These are phyloP conservation scores for Alternaria atra DNA, from an alignment of 2,329 filamentous ascomycete genomes.

Conservation along the genomic window DNA sequence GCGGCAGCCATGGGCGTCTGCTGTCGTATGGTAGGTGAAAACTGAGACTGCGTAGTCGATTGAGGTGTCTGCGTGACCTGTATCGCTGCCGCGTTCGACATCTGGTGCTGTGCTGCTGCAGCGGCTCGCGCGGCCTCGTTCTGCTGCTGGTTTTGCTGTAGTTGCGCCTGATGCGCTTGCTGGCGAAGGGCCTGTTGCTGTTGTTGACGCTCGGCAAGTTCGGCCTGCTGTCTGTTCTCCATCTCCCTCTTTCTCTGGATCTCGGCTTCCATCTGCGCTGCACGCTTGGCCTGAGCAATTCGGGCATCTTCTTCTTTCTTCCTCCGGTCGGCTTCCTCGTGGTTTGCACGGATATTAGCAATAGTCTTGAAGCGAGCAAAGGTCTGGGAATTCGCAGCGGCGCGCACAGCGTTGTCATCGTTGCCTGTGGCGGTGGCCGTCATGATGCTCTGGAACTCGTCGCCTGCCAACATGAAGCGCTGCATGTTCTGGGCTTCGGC, in stretches of 20 bases:
- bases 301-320: slow-evolving; percentile 61
- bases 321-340: slow-evolving; percentile 72
- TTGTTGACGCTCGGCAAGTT: slow-evolving; percentile 57
- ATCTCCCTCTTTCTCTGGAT: slow-evolving; percentile 46
- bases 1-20: slow-evolving; percentile 56
- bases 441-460: slow-evolving; percentile 76
- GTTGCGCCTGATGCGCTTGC: slow-evolving; percentile 45
- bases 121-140: slow-evolving; percentile 51
- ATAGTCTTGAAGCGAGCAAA: slow-evolving; percentile 94
- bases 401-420: slow-evolving; percentile 71
- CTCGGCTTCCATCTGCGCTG: slow-evolving; percentile 49
- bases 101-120: slow-evolving; percentile 40
- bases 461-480: slow-evolving; percentile 89
- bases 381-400: slow-evolving; percentile 79
- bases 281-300: slow-evolving; percentile 50
- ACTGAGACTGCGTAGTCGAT: slow-evolving; percentile 65
- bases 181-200: slow-evolving; percentile 61
- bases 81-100: slow-evolving; percentile 32
- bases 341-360: slow-evolving; percentile 80
- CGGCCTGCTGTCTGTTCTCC: slow-evolving; percentile 44
- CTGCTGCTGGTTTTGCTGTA: slow-evolving; percentile 36
- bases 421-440: slow-evolving; percentile 66
- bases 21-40: slow-evolving; percentile 66
- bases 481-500: slow-evolving; percentile 89
- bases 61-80: slow-evolving; percentile 57